phyloP scores from a whole-genome alignment of 352 stramenopile species.

The Globisporangium sylvaticum region DNA sequence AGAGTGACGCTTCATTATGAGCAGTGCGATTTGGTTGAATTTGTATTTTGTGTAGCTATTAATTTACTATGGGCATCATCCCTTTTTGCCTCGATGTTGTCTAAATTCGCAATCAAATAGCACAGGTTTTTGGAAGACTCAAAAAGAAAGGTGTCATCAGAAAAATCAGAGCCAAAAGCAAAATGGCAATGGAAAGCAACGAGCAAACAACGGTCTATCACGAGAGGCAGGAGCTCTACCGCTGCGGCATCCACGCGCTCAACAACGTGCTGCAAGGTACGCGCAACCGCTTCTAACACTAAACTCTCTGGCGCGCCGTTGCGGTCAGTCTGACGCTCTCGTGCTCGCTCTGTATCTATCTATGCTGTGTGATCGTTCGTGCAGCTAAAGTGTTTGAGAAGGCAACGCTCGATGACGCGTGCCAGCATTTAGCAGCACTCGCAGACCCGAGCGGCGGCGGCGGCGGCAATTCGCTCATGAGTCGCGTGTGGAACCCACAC shows the following conservation, averaged over 20 bases:
- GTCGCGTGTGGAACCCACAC: conserved; percentile 61
- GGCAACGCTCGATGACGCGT: conserved; percentile 40
- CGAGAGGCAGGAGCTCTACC: conserved; percentile 66
- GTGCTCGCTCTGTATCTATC: neutral
- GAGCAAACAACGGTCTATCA: conserved; percentile 33
- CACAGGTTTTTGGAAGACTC: neutral
- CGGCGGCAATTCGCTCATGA: conserved; percentile 15
- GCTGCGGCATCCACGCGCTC: conserved; percentile 75
- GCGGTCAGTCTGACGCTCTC: neutral
- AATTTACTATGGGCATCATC: too few relatives aligned
- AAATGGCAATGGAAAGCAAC: neutral
- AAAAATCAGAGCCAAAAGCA: neutral
- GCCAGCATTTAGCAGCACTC: conserved; percentile 29
- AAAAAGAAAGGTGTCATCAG: neutral
- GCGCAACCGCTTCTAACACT: neutral
- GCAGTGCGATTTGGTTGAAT: neutral
- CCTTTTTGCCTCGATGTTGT: too few relatives aligned
- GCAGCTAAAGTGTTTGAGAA: conserved; percentile 46
- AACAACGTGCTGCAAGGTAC: conserved; percentile 79
- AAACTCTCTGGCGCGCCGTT: neutral
- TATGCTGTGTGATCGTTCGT: neutral
- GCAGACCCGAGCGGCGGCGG: conserved; percentile 7
- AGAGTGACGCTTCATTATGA: neutral
- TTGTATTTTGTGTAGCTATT: neutral
- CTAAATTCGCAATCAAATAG: neutral